These are phyloP conservation scores for Oropetium thomaeum DNA, from an alignment of 176 grass and related monocot genomes.

Conservation along the genomic window DNA sequence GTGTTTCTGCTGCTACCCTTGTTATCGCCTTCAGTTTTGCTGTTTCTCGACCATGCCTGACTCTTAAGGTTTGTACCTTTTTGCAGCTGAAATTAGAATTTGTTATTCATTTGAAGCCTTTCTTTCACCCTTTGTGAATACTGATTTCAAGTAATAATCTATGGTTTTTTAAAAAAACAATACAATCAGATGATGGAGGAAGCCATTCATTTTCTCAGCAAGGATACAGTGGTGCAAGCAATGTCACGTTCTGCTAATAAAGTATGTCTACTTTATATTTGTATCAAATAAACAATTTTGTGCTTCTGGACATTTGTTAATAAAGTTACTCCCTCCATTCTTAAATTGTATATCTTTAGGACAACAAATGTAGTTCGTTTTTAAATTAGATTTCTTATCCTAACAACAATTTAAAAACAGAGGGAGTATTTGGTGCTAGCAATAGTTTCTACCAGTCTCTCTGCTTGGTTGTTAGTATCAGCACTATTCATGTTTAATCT, in stretches of 20 bases:
- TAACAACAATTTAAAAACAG: too few relatives aligned
- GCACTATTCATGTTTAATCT: conserved; percentile 15
- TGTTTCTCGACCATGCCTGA: conserved; percentile 85
- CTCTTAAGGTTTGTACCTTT: conserved; percentile 77
- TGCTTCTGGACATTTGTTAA: background rate
- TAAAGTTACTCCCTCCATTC: conserved; percentile 14
- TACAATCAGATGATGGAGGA: conserved; percentile 95
- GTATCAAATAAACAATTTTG: conserved; percentile 18
- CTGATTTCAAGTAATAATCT: conserved; percentile 7
- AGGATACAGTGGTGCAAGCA: conserved; percentile 96
- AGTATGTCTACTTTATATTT: conserved; percentile 41
- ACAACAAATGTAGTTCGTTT: too few relatives aligned
- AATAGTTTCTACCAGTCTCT: conserved; percentile 1
- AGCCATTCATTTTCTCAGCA: conserved; percentile 90
- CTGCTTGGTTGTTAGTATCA: conserved; percentile 22
- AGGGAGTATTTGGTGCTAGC: conserved; percentile 19
- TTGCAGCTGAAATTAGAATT: conserved; percentile 2
- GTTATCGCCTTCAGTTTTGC: conserved; percentile 95
- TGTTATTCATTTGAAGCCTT: conserved; percentile 24
- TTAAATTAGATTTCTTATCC: too few relatives aligned
- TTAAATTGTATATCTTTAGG: too few relatives aligned
- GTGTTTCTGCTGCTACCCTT: conserved; percentile 82
- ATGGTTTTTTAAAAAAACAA: background rate
- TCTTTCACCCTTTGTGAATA: conserved; percentile 8
- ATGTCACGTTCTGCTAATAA: conserved; percentile 94